Base-by-base conservation (phyloP, 345 rosid species). In the Eutrema heterophyllum region DNA sequence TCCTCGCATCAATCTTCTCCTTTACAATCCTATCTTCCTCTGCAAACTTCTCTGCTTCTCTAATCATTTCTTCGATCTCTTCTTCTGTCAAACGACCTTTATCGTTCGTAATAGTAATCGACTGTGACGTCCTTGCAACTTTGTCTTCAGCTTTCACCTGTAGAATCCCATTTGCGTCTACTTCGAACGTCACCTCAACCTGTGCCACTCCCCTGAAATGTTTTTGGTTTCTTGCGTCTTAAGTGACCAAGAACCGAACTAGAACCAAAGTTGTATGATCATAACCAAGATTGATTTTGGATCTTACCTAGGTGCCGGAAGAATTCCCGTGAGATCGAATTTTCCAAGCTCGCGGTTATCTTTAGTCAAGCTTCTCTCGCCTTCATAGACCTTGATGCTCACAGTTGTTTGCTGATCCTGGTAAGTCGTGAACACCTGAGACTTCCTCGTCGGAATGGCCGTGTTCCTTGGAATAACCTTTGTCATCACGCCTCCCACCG, bases 121-220 rank as follows among this genome's bases (percentile, higher is more conserved):
- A 73, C 61, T 81, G 65, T 4, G 83, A 65, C 45, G 79, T 83
- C 81, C 72, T 84, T 1, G 84, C 82, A 7, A 78, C 85, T 76
- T 79, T 86, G 72, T 89, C 95, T 73, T 80, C 86, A 0, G 89
- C 94, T 8, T 65, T 83, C 67, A 85, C 91, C n/a, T 80, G 75
- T 4, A 80, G 75, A 1, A 84, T 84, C 16, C 85, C 87, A 45
- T 80, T 84, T 66, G 85, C 85, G 33, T 84, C 87, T 35, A 82
- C 79, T 38, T 84, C 84, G 15, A 84, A 82, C 4, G 84, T 75
- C 5, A 84, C 87, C 43, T 80, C 82, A 3, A 84, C 75, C 39
- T 82, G 87, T 14, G 84, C 82, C 63, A 80, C 33, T 10, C 84
- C 85, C 48, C 85, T 71, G 0, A 76, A 78, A 18, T 4, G 12